A percentile compares a stretch with the other conserved stretches of the same genome.
These are phyloP conservation scores for Brassica balearica DNA, from an alignment of 441 rosid genomes.

Conservation along the genomic window DNA sequence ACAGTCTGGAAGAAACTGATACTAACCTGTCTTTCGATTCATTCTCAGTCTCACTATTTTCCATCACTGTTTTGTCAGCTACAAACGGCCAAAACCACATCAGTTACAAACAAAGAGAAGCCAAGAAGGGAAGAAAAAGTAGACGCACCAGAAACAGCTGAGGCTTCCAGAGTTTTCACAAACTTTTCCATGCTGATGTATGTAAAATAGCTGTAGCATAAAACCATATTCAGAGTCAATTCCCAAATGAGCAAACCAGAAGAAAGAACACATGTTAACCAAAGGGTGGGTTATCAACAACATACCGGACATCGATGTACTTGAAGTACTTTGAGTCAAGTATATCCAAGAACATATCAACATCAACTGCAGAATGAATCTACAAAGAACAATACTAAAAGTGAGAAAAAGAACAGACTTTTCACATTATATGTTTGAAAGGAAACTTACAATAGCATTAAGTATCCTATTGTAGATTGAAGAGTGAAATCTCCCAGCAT, in stretches of 20 bases:
- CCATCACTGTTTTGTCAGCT: constrained; percentile 45
- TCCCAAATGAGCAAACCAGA: constrained; percentile 11
- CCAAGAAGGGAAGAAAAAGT: neutral
- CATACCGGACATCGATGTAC: constrained; percentile 81
- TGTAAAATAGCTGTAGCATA: constrained; percentile 71
- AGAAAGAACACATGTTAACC: too few species aligned
- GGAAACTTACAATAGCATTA: constrained; percentile 62
- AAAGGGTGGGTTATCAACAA: constrained; percentile 8
- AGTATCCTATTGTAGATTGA: constrained; percentile 74
- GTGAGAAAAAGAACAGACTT: constrained; percentile 2
- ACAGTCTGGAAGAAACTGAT: neutral
- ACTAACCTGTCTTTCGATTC: constrained; percentile 62
- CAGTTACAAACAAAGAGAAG: neutral
- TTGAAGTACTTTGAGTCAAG: constrained; percentile 79
- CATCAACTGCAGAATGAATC: constrained; percentile 57
- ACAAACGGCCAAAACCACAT: constrained; percentile 16
- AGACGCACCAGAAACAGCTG: constrained; percentile 50
- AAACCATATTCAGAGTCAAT: constrained; percentile 12
- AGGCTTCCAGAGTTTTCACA: constrained; percentile 57
- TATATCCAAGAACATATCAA: constrained; percentile 54
- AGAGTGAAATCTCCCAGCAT: constrained; percentile 74
- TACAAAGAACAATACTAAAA: constrained; percentile 39
- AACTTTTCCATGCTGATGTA: constrained; percentile 79
- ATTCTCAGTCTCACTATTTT: constrained; percentile 38
- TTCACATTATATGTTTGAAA: neutral